Percentiles rank a stretch among this genome's conserved stretches.
These are phyloP conservation scores for Dioscorea dumetorum DNA, from an alignment of 106 monocot genomes.

Conservation along the genomic window DNA sequence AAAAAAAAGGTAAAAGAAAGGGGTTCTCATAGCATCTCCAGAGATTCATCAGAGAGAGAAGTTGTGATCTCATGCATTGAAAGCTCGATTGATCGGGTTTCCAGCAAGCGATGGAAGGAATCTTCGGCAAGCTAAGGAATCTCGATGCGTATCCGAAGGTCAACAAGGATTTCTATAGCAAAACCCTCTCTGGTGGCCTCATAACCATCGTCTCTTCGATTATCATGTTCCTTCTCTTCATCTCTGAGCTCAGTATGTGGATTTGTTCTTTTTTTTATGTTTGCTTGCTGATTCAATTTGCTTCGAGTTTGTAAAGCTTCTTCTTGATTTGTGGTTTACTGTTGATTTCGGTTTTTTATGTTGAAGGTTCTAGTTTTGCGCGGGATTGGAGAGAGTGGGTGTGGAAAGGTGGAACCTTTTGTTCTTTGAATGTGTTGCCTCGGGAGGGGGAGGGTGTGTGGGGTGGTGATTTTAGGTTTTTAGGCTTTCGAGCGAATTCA, in stretches of 20 bases:
- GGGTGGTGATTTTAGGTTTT: too few species aligned
- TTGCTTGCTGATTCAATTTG: not conserved
- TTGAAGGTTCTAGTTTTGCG: not conserved
- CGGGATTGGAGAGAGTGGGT: not conserved
- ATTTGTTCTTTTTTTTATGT: too few species aligned
- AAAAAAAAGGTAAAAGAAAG: too few species aligned
- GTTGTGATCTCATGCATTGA: too few species aligned
- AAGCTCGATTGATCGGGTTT: too few species aligned
- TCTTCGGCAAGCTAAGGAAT: conserved; percentile 62
- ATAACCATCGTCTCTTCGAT: conserved; percentile 74
- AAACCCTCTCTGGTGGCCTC: conserved; percentile 83
- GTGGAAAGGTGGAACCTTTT: too few species aligned
- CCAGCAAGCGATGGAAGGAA: conserved; percentile 31
- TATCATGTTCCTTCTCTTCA: conserved; percentile 79
- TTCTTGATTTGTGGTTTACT: not conserved
- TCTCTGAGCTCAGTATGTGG: conserved; percentile 75
- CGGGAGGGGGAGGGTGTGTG: too few species aligned
- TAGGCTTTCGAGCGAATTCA: too few species aligned
- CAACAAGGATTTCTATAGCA: conserved; percentile 86
- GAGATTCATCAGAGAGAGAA: too few species aligned
- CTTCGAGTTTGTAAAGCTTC: not conserved
- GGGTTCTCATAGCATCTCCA: too few species aligned
- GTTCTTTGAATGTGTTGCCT: too few species aligned
- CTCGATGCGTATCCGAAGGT: conserved; percentile 86
- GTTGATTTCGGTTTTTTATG: not conserved